These are phyloP conservation scores for Gossypium schwendimanii DNA, from an alignment of 441 rosid genomes.

Conservation along the genomic window DNA sequence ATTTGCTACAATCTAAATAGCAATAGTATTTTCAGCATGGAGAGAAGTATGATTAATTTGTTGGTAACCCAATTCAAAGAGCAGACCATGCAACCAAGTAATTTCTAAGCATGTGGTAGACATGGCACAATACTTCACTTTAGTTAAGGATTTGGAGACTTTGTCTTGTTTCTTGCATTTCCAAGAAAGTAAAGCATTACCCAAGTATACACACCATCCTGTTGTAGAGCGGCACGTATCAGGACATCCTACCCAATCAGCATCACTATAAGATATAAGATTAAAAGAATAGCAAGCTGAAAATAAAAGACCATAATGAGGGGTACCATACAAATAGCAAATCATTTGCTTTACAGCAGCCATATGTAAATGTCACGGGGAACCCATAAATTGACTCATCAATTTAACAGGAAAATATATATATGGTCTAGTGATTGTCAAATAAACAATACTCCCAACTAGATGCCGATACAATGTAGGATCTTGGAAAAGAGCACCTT, in stretches of 20 bases:
- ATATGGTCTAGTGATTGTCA: not conserved
- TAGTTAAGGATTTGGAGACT: no score
- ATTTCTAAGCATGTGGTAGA: no score
- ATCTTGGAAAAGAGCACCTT: not conserved
- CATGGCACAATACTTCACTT: no score
- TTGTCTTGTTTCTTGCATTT: no score
- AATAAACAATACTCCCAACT: not conserved
- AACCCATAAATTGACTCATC: not conserved
- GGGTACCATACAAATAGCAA: not conserved
- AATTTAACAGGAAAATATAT: not conserved
- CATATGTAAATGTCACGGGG: not conserved
- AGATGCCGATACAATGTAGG: not conserved
- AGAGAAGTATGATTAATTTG: not conserved
- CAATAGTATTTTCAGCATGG: not conserved
- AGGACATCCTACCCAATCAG: not conserved
- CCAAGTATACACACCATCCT: not conserved
- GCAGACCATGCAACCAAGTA: not conserved
- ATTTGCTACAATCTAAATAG: not conserved
- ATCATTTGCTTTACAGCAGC: not conserved
- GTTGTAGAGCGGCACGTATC: not conserved
- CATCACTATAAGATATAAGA: not conserved
- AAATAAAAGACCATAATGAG: not conserved
- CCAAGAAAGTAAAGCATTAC: no score
- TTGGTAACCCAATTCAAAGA: not conserved
- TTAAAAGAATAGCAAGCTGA: not conserved